phyloP scores from a whole-genome alignment of 331 rosid species.

The Acacia concinna region DNA sequence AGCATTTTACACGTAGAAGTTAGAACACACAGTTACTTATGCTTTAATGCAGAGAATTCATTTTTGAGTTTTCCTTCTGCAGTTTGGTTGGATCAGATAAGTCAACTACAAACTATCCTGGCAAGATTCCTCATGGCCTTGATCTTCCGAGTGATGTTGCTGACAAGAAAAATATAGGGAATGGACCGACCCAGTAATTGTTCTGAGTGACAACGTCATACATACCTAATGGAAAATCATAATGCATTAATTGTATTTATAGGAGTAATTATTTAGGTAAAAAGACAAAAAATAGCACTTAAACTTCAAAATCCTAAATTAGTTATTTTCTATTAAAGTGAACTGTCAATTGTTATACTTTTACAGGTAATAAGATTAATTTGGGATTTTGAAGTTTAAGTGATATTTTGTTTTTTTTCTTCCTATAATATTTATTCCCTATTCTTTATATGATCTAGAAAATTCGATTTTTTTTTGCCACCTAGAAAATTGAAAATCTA shows the following conservation, averaged over 20 bases:
- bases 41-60: slow-evolving; percentile 19
- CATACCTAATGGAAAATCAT: not conserved
- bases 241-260: slow-evolving; percentile 8
- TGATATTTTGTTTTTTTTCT: no score
- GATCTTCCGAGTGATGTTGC: slow-evolving; percentile 79
- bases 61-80: slow-evolving; percentile 29
- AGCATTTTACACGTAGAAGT: slow-evolving; percentile 34
- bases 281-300: no score
- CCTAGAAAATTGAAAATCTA: not conserved
- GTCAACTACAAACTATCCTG: slow-evolving; percentile 70
- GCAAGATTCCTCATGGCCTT: slow-evolving; percentile 63
- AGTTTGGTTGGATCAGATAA: slow-evolving; percentile 66
- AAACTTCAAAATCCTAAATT: no score
- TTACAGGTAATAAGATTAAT: no score
- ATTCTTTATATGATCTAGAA: not conserved
- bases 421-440: not conserved
- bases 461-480: not conserved
- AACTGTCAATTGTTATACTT: no score
- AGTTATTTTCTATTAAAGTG: no score
- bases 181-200: slow-evolving; percentile 29
- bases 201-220: not conserved
- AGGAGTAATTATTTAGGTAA: no score
- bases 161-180: slow-evolving; percentile 47
- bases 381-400: no score
- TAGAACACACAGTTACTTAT: not conserved